These are phyloP conservation scores for Rhododendron griersonianum DNA, from an alignment of 148 eudicot genomes.

Conservation along the genomic window DNA sequence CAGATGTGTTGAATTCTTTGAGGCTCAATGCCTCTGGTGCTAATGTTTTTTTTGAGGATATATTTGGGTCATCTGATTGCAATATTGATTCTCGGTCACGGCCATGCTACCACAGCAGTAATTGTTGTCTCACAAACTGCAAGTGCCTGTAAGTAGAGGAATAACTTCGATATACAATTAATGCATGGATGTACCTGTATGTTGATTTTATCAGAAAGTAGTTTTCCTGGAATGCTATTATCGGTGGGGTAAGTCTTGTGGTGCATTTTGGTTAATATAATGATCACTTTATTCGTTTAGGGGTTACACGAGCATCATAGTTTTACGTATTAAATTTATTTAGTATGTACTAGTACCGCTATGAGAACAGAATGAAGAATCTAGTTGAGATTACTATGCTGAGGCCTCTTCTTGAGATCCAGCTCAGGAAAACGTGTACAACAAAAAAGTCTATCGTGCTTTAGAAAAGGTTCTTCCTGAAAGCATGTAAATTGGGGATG, in stretches of 20 bases:
- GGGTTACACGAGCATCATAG: not conserved
- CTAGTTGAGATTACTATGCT: not conserved
- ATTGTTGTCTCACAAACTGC: slow-evolving; percentile 27
- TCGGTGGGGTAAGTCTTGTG: not conserved
- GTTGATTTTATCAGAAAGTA: not conserved
- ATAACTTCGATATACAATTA: not conserved
- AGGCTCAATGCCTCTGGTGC: slow-evolving; percentile 53
- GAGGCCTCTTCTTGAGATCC: not conserved
- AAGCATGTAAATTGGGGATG: not conserved
- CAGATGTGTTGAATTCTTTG: slow-evolving; percentile 51
- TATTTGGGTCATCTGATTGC: slow-evolving; percentile 41
- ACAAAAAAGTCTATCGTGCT: not conserved
- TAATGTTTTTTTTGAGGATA: slow-evolving; percentile 32
- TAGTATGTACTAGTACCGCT: too few species aligned
- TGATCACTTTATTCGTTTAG: not conserved
- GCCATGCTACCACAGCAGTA: slow-evolving; percentile 41
- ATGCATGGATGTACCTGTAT: not conserved
- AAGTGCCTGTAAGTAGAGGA: slow-evolving; percentile 51
- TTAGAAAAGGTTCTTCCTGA: not conserved
- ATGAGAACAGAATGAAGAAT: not conserved
- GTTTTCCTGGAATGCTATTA: not conserved
- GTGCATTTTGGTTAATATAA: not conserved
- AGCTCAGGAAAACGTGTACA: not conserved
- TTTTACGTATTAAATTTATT: not conserved
- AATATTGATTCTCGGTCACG: slow-evolving; percentile 13